Conservation (phyloP, 116 monocot genomes). For the Iris pallida region DNA sequence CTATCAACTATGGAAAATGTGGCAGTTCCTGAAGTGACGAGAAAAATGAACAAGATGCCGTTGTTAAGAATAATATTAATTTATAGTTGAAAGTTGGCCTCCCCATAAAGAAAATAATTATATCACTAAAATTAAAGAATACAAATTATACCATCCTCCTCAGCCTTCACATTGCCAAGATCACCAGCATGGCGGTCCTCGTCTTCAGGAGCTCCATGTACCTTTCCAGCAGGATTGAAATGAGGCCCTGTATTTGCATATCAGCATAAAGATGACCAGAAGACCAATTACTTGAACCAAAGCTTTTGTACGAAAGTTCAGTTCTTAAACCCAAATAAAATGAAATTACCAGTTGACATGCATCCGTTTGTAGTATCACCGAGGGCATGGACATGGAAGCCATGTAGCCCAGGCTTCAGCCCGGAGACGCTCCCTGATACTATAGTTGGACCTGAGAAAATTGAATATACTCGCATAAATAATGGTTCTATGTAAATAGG, state of each 20-base stretch:
- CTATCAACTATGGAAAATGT: constrained; percentile 43
- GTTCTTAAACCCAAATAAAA: background rate
- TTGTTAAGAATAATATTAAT: background rate
- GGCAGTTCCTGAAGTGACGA: constrained; percentile 51
- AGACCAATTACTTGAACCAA: background rate
- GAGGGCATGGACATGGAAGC: constrained; percentile 94
- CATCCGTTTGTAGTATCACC: constrained; percentile 99
- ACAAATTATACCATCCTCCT: constrained; percentile 69
- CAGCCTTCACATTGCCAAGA: constrained; percentile 84
- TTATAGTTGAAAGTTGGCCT: background rate
- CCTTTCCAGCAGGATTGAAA: constrained; percentile 83
- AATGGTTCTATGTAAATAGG: background rate
- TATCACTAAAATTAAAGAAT: background rate
- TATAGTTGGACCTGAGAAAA: constrained; percentile 53
- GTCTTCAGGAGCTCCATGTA: constrained; percentile 84
- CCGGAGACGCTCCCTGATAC: constrained; percentile 65
- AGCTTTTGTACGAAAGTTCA: background rate
- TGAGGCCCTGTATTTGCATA: constrained; percentile 63
- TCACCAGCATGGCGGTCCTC: constrained; percentile 90
- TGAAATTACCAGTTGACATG: constrained; percentile 75
- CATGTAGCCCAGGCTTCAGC: constrained; percentile 81
- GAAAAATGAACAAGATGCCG: background rate
- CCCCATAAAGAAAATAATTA: too few species aligned
- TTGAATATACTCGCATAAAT: background rate
- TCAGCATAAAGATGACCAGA: background rate